Conservation (phyloP, 805 yeast species). For the Jamesozyma lodderae region DNA sequence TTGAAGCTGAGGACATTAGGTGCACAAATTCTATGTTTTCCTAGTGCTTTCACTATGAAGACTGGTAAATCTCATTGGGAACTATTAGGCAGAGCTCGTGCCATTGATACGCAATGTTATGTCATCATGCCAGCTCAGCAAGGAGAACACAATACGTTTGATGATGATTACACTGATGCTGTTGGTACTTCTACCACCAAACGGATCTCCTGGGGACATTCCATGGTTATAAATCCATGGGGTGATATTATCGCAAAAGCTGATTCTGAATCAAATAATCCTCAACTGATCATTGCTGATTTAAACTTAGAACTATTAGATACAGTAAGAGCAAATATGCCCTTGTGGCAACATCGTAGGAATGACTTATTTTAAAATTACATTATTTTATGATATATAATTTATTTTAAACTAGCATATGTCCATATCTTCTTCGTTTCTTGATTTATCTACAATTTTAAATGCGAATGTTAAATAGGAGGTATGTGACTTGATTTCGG, state of each 20-base stretch:
- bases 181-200: slow-evolving; percentile 12
- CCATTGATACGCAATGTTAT: slow-evolving; percentile 79
- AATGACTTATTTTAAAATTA: slow-evolving; percentile 18
- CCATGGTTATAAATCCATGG: slow-evolving; percentile 87
- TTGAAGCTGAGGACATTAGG: slow-evolving; percentile 54
- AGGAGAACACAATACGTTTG: slow-evolving; percentile 58
- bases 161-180: slow-evolving; percentile 28
- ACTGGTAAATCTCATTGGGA: slow-evolving; percentile 94
- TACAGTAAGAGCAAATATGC: slow-evolving; percentile 59
- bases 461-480: slow-evolving; percentile 88
- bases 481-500: slow-evolving; percentile 87
- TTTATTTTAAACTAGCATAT: neutral
- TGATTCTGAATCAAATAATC: slow-evolving; percentile 35
- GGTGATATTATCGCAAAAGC: slow-evolving; percentile 63
- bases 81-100: slow-evolving; percentile 68
- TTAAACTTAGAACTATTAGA: slow-evolving; percentile 45
- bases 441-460: slow-evolving; percentile 27
- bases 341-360: slow-evolving; percentile 65
- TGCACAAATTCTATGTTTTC: slow-evolving; percentile 70
- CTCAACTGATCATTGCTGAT: slow-evolving; percentile 53
- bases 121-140: slow-evolving; percentile 86
- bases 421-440: slow-evolving; percentile 8
- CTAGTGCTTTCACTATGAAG: slow-evolving; percentile 86
- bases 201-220: slow-evolving; percentile 78
- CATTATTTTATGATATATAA: neutral